A percentile compares a stretch with the other conserved stretches of the same genome.
These are phyloP conservation scores for Wickerhamomyces bovis DNA, from an alignment of 805 yeast species.

Conservation along the genomic window DNA sequence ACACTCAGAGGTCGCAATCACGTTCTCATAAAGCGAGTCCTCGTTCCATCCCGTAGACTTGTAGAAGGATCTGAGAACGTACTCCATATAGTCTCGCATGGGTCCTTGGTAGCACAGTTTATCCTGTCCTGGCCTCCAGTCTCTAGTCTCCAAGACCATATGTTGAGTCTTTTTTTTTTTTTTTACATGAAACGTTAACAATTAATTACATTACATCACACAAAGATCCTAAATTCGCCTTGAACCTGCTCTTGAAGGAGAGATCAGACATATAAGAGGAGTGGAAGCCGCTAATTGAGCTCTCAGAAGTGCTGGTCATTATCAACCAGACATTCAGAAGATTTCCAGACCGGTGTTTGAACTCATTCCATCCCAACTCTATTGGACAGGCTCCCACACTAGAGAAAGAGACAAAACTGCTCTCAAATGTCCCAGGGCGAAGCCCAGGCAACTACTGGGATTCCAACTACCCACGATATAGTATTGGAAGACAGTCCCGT, in stretches of 20 bases:
- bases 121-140: too few species aligned
- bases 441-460: not conserved
- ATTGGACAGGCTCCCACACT: not conserved
- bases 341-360: not conserved
- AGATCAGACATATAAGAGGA: not conserved
- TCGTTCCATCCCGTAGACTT: constrained; percentile 70
- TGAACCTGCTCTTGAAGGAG: not conserved
- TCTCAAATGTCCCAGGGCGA: not conserved
- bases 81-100: constrained; percentile 69
- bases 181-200: not conserved
- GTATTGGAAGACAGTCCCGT: not conserved
- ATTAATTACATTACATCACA: not conserved
- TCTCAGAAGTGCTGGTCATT: not conserved
- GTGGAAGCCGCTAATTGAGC: not conserved
- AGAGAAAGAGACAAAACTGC: not conserved
- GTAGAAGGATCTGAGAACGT: constrained; percentile 67
- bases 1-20: constrained; percentile 59
- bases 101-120: not conserved
- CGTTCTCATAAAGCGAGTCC: constrained; percentile 69
- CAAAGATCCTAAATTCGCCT: not conserved
- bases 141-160: too few species aligned
- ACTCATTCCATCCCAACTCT: not conserved
- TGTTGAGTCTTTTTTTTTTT: not conserved
- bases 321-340: too few species aligned
- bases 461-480: not conserved